A percentile compares a stretch with the other conserved stretches of the same genome.
Conservation (phyloP, 1,284 basidiomycete species). For the Inonotus hispidus region DNA sequence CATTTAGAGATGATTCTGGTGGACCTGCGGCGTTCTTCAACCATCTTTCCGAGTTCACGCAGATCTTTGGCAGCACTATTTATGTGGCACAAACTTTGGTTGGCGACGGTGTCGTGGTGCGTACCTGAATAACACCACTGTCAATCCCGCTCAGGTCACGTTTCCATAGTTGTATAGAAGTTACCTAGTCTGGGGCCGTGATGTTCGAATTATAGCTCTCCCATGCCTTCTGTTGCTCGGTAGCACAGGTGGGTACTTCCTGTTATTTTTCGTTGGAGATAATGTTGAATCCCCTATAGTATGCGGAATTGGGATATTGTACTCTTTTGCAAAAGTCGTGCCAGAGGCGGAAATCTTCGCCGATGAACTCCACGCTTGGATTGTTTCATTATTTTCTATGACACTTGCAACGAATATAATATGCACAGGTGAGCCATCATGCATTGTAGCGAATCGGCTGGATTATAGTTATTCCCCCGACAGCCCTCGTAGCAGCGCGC, state of each 20-base stretch:
- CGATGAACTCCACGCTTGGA: conserved; percentile 15
- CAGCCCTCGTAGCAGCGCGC: conserved; percentile 32
- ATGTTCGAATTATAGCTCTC: background rate
- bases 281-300: background rate
- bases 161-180: conserved; percentile 7
- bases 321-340: conserved; percentile 1
- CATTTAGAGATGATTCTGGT: conserved; percentile 9
- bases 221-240: background rate
- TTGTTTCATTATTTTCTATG: conserved; percentile 19
- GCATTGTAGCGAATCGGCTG: background rate
- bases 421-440: conserved; percentile 12
- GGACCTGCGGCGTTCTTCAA: conserved; percentile 20
- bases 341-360: conserved; percentile 9
- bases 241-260: background rate
- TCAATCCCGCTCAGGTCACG: background rate
- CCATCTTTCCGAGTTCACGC: conserved; percentile 17
- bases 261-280: background rate
- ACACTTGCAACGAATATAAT: conserved; percentile 20
- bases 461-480: background rate
- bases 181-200: conserved; percentile 8
- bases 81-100: conserved; percentile 20
- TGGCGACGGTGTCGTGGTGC: conserved; percentile 15
- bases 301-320: conserved; percentile 1
- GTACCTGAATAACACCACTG: background rate
- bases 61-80: conserved; percentile 19